Base-by-base conservation (phyloP, 1,284 basidiomycete species). In the Cryptococcus amylolentus region DNA sequence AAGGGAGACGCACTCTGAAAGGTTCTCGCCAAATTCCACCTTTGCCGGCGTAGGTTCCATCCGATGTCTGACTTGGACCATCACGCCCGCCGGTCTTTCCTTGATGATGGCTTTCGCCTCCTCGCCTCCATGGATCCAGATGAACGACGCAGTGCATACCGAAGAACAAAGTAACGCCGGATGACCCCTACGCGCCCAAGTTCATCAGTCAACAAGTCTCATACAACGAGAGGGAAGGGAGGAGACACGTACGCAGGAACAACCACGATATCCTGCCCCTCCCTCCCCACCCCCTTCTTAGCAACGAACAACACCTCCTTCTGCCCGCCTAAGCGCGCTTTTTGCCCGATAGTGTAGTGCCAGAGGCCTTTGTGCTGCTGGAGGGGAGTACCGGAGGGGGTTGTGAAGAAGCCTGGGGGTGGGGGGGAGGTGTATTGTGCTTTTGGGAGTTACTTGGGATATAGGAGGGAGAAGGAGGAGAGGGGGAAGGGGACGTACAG, bases 261-360 rank as follows among this genome's bases (percentile, higher is more conserved):
- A 3, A 95, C 84, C 39, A 86, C 82, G 9, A 97, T 82, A 31
- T 80, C 80, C 23, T 69, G 57, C 13, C 67, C 65, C 66, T 89
- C 89, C 14, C 68, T 76, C 4, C 72, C 65, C 0, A 77, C 61
- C 60, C 90, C 84, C 70, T 97, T 98, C 42, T 77, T 74, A 0
- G 86, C 85, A 0, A 97, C 89, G 67, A 87, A 95, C 80, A 88
- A 83, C 64, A 82, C 84, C 51, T 83, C 70, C 0, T 76, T 70
- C 76, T 86, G 79, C 0, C 91, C 89, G 0, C 77, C 69, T 13
- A 97, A 75, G 26, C 84, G 81, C 0, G 89, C 87, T 5, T 83
- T 78, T 72, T 91, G 87, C 0, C 95, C 95, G 38, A 98, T 86
- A 0, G 94, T 97, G 63, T 86, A 90, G n/a, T 82, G 83, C 86